A percentile compares a stretch with the other conserved stretches of the same genome.
These are phyloP conservation scores for Epichloe baconii DNA, from an alignment of 2,329 filamentous ascomycete species.

Conservation along the genomic window DNA sequence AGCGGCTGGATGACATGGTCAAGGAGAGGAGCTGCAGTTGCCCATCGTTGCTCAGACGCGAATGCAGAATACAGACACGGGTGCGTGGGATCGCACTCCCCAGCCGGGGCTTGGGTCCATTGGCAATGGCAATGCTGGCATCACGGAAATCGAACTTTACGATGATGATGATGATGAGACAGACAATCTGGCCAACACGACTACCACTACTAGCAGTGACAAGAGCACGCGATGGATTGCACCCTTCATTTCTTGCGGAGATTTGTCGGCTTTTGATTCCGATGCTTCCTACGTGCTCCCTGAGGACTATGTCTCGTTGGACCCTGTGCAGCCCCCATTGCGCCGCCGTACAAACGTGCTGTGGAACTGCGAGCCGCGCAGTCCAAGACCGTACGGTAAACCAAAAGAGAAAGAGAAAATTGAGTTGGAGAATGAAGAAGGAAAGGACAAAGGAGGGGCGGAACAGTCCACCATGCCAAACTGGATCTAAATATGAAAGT, in stretches of 20 bases:
- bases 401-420: not conserved
- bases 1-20: slow-evolving; percentile 37
- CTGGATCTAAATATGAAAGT: not conserved
- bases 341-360: slow-evolving; percentile 85
- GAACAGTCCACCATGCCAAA: not conserved
- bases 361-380: slow-evolving; percentile 51
- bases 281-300: slow-evolving; percentile 89
- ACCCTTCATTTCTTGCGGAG: slow-evolving; percentile 92
- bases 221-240: slow-evolving; percentile 65
- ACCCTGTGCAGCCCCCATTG: slow-evolving; percentile 94
- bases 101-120: slow-evolving; percentile 8
- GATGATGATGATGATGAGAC: slow-evolving; percentile 20
- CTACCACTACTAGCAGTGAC: slow-evolving; percentile 21
- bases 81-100: slow-evolving; percentile 28
- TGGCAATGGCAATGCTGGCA: slow-evolving; percentile 17
- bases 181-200: slow-evolving; percentile 17
- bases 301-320: slow-evolving; percentile 71
- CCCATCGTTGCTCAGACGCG: slow-evolving; percentile 28
- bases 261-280: slow-evolving; percentile 87
- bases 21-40: slow-evolving; percentile 26
- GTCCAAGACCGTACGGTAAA: slow-evolving; percentile 13
- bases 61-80: slow-evolving; percentile 32
- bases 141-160: slow-evolving; percentile 39
- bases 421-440: not conserved
- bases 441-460: not conserved